Evolutionary conservation across 2,329 filamentous ascomycete species (phyloP), one percentile per base, ranked within the genome.

Genomic region (Byssothecium circinans): DNA sequence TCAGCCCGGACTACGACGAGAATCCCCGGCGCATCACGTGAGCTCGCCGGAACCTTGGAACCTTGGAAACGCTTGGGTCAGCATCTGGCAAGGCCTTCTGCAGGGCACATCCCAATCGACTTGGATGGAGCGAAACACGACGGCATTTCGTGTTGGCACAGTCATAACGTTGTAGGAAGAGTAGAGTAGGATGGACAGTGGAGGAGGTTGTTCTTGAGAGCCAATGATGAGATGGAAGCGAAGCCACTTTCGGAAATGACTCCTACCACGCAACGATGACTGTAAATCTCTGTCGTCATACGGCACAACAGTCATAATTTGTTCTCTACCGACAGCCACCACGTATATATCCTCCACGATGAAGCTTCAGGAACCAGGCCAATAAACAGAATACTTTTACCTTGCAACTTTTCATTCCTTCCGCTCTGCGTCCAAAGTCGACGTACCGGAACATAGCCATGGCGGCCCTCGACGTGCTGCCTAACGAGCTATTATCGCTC

Each of bases 401-500:
- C n/a, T n/a, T n/a, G n/a, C n/a, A n/a, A n/a, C n/a, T n/a, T n/a
- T n/a, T n/a, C n/a, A n/a, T n/a, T n/a, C n/a, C n/a, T n/a, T n/a
- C n/a, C n/a, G n/a, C n/a, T n/a, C n/a, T n/a, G n/a, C n/a, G n/a
- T n/a, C n/a, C n/a, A n/a, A n/a, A n/a, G n/a, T n/a, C n/a, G n/a
- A n/a, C n/a, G n/a, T n/a, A n/a, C 29, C 10, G 41, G 35, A 33
- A 39, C 15, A 15, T 2, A 12, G 10, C 12, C 14, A 66, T 64
- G 61, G 52, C 57, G 40, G 48, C 52, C 8, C 58, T 69, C 39
- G 52, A 54, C 29, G 52, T 49, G 14, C 56, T 70, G 17, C 66
- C 67, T 8, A 67, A 67, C 41, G 67, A 70, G 47, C 56, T 70
- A 8, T 59, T 70, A 12, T 65, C 63, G 14, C 54, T 67, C 11